Evolutionary conservation across 805 yeast species (phyloP).

Genomic region (Saturnispora silvae): DNA sequence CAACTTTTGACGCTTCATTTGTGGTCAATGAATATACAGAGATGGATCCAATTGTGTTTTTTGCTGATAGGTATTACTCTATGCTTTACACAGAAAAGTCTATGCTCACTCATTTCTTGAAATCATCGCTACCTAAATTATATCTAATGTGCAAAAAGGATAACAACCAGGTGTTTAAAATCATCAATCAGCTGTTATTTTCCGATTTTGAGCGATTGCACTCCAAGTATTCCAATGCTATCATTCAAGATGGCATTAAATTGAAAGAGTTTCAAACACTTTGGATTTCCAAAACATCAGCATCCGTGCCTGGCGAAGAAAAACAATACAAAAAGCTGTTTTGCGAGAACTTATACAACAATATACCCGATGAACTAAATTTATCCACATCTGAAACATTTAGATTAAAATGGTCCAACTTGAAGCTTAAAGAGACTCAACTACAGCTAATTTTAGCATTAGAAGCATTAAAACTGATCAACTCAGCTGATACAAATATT

Average conservation of each 20-base stretch:
- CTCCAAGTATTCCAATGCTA: not conserved
- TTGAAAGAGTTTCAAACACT: not conserved
- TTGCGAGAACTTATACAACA: conserved; percentile 1
- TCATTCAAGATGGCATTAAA: not conserved
- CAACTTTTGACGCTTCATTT: not conserved
- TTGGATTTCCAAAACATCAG: conserved; percentile 2
- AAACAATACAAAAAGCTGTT: conserved; percentile 8
- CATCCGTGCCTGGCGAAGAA: not conserved
- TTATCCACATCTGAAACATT: conserved; percentile 5
- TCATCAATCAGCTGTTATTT: conserved; percentile 14
- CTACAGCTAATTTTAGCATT: conserved; percentile 22
- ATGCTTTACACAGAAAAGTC: conserved; percentile 19
- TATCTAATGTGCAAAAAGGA: conserved; percentile 20
- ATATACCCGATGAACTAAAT: conserved; percentile 1
- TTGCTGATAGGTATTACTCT: conserved; percentile 20
- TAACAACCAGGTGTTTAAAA: conserved; percentile 13
- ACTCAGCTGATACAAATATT: not conserved
- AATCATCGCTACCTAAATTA: conserved; percentile 24
- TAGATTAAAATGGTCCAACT: conserved; percentile 6
- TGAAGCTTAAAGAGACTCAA: conserved; percentile 22
- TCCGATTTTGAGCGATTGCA: conserved; percentile 14
- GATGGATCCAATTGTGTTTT: conserved; percentile 18
- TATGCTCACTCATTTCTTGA: conserved; percentile 23
- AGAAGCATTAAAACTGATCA: conserved; percentile 19
- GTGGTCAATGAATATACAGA: not conserved